Evolutionary conservation across 371 early-diverging fungal genomes (phyloP), one percentile per base, ranked within the genome.

Genomic region (Apophysomyces variabilis): DNA sequence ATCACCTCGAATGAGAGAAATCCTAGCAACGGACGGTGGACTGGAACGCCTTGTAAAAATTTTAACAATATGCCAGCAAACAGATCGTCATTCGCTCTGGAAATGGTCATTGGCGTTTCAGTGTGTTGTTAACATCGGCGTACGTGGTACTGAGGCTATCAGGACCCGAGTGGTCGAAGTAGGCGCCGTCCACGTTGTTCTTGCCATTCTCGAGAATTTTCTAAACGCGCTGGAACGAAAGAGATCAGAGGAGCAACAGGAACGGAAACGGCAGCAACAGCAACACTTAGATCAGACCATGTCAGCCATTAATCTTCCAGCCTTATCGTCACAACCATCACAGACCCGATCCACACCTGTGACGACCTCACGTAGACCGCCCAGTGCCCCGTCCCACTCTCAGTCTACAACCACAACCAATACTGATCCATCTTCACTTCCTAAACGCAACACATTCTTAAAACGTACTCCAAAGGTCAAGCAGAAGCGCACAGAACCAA

Each of bases 1-100:
- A 38, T 91, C 92, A 13, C 87, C 90, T 8, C 84, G 90, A 46
- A 92, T 94, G 50, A 88, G 93, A 57, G 88, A 89, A 57, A 86
- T 91, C 59, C 79, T 96, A 38, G 86, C 90, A n/a, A 82, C 86
- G 7, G 96, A 96, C 83, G 95, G 95, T 46, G 96, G 93, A 5
- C 76, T 96, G 37, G 92, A 93, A 70, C 85, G 93, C 46, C 85
- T 96, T 4, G 89, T 94, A 43, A 84, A 87, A 56, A 92, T 95
- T 39, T 85, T 95, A 35, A 66, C 73, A 1, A 71, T 69, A 46
- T 67, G 71, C 56, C 85, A 87, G 54, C 85, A 89, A 8, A 78
- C 75, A 44, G 92, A 92, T 66, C 76, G 84, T 6, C 80, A 87
- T 71, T 85, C 86, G 60, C 85, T 85, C 65, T 90, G 92, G 87